A percentile compares a stretch with the other conserved stretches of the same genome.
phyloP scores from a whole-genome alignment of 345 rosid species.

The Cardiospermum halicacabum region DNA sequence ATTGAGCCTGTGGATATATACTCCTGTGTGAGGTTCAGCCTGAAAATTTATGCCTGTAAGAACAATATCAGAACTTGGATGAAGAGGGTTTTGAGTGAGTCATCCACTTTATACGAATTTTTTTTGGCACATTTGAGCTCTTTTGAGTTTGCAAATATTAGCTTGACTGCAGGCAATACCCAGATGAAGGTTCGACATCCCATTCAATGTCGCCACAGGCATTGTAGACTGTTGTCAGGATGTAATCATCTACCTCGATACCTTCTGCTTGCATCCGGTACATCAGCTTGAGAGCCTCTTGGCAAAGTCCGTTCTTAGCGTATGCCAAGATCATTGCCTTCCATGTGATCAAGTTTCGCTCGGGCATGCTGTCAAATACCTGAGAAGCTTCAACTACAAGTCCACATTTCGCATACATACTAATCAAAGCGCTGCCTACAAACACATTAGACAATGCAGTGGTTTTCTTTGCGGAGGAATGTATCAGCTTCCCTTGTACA shows the following conservation, averaged over 20 bases:
- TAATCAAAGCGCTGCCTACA: constrained; percentile 79
- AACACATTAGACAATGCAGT: constrained; percentile 54
- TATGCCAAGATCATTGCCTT: constrained; percentile 79
- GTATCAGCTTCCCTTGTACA: constrained; percentile 58
- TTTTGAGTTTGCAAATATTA: constrained; percentile 18
- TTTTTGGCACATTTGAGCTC: constrained; percentile 2
- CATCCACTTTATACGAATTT: background rate
- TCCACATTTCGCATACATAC: constrained; percentile 88
- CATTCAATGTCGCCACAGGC: constrained; percentile 64
- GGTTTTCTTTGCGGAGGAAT: constrained; percentile 75
- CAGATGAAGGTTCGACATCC: constrained; percentile 30
- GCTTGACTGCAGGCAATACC: constrained; percentile 33
- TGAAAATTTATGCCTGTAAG: too few species aligned
- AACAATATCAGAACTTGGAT: too few species aligned
- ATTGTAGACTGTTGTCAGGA: constrained; percentile 48
- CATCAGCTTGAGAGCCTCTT: constrained; percentile 78
- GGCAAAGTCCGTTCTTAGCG: constrained; percentile 67
- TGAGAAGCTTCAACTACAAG: constrained; percentile 60
- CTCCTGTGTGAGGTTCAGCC: too few species aligned
- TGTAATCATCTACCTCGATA: constrained; percentile 65
- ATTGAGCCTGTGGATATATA: too few species aligned
- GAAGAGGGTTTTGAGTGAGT: too few species aligned
- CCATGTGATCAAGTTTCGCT: constrained; percentile 70
- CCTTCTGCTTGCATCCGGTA: constrained; percentile 80
- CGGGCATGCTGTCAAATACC: constrained; percentile 76